These are phyloP conservation scores for Leishmania tarentolae DNA, from an alignment of 208 protist genomes.

Conservation along the genomic window DNA sequence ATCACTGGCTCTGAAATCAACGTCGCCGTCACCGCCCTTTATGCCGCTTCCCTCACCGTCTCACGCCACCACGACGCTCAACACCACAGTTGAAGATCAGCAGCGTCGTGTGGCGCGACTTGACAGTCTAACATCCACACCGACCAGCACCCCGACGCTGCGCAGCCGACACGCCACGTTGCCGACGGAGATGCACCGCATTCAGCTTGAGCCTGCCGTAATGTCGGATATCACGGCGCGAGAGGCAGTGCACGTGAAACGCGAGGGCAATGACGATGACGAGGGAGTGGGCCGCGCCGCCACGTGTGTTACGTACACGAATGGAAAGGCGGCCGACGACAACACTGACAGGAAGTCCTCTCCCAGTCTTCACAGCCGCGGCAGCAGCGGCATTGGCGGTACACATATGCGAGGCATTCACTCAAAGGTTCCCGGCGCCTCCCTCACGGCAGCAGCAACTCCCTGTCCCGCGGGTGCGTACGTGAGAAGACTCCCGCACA, in stretches of 20 bases:
- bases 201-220: conserved; percentile 23
- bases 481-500: conserved; percentile 3
- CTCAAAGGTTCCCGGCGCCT: neutral
- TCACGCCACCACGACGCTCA: conserved; percentile 30
- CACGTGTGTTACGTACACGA: neutral
- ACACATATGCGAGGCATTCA: neutral
- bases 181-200: conserved; percentile 34
- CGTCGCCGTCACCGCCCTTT: conserved; percentile 10
- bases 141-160: conserved; percentile 27
- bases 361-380: neutral
- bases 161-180: conserved; percentile 29
- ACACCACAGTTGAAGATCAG: conserved; percentile 32
- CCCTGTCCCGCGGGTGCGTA: neutral
- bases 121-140: conserved; percentile 25
- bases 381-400: neutral
- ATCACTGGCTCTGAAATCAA: neutral
- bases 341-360: neutral
- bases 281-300: neutral
- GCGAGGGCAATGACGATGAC: neutral
- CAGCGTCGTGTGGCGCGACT: conserved; percentile 36
- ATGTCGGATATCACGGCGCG: neutral
- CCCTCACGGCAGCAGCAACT: neutral
- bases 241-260: neutral
- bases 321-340: neutral
- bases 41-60: conserved; percentile 29